These are phyloP conservation scores for Butyriboletus loyo DNA, from an alignment of 768 basidiomycete species.

Conservation along the genomic window DNA sequence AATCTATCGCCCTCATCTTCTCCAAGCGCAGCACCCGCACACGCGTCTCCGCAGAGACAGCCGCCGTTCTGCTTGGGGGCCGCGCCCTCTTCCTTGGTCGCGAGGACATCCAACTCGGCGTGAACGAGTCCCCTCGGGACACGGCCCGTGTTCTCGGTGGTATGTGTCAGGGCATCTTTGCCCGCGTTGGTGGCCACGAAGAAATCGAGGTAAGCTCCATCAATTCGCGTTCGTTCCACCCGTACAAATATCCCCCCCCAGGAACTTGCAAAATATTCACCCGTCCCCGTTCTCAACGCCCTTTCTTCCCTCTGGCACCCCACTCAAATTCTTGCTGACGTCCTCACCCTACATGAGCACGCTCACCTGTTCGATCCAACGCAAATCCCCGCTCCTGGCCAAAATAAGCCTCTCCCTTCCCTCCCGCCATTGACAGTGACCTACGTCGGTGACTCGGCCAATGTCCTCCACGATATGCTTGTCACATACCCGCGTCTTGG, in stretches of 20 bases:
- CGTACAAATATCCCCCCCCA: slow-evolving; percentile 29
- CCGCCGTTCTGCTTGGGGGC: slow-evolving; percentile 76
- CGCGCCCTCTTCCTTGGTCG: slow-evolving; percentile 85
- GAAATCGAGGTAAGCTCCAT: slow-evolving; percentile 77
- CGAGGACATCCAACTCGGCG: slow-evolving; percentile 93
- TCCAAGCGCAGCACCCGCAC: slow-evolving; percentile 94
- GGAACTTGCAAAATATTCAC: slow-evolving; percentile 88
- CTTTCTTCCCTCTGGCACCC: slow-evolving; percentile 96
- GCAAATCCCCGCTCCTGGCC: slow-evolving; percentile 9
- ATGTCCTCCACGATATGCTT: slow-evolving; percentile 96
- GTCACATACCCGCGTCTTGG: slow-evolving; percentile 92
- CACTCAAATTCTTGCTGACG: slow-evolving; percentile 90
- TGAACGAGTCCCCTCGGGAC: slow-evolving; percentile 87
- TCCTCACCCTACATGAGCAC: slow-evolving; percentile 85
- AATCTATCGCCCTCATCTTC: slow-evolving; percentile 87
- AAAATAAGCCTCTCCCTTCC: slow-evolving; percentile 38
- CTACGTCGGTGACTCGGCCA: slow-evolving; percentile 92
- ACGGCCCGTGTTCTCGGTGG: slow-evolving; percentile 85
- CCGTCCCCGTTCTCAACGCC: slow-evolving; percentile 94
- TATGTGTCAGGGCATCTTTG: slow-evolving; percentile 97
- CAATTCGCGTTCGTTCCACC: not conserved
- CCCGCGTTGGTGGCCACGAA: slow-evolving; percentile 87
- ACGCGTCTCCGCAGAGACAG: slow-evolving; percentile 83
- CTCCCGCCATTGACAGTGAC: slow-evolving; percentile 84
- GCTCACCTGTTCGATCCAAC: slow-evolving; percentile 49